phyloP scores from a whole-genome alignment of 1,284 basidiomycete genomes.

The Cutaneotrichosporon mucoides region DNA sequence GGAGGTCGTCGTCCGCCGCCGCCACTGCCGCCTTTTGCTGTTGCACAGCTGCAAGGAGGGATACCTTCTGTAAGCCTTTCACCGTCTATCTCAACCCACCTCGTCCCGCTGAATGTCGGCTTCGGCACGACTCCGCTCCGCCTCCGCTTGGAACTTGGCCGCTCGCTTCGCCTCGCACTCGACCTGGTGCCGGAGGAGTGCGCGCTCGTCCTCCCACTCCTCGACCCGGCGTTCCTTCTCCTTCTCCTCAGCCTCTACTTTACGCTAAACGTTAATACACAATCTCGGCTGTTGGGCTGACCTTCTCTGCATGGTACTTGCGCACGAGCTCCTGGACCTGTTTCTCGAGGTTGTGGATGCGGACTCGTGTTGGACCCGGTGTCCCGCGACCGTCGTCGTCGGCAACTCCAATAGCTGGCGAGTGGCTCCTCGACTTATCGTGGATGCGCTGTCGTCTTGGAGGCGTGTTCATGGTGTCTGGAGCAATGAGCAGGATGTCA shows the following conservation, averaged over 20 bases:
- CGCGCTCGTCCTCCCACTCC: slow-evolving; percentile 4
- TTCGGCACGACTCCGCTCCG: slow-evolving; percentile 17
- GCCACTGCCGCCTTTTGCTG: slow-evolving; percentile 39
- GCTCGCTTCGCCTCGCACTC: slow-evolving; percentile 5
- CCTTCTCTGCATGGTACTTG: slow-evolving; percentile 29
- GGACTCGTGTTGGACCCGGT: slow-evolving; percentile 31
- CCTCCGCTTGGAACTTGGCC: slow-evolving; percentile 16
- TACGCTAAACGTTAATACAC: slow-evolving; percentile 13
- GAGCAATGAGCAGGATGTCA: no score
- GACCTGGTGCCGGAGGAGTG: not conserved
- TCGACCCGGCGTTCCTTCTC: not conserved
- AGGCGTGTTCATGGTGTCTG: not conserved
- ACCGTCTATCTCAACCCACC: slow-evolving; percentile 15
- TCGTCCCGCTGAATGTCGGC: slow-evolving; percentile 38
- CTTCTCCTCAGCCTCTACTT: slow-evolving; percentile 18
- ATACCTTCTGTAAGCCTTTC: slow-evolving; percentile 23
- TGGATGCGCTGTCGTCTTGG: not conserved
- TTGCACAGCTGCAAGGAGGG: slow-evolving; percentile 29
- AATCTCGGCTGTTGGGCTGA: slow-evolving; percentile 8
- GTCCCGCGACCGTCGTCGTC: slow-evolving; percentile 26
- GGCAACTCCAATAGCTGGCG: no score
- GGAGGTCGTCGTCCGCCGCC: slow-evolving; percentile 36
- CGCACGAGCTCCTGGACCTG: slow-evolving; percentile 39
- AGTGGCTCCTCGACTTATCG: not conserved
- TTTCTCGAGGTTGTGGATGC: slow-evolving; percentile 30